phyloP scores from a whole-genome alignment of 495 filamentous ascomycete species.

The Xylaria flabelliformis region DNA sequence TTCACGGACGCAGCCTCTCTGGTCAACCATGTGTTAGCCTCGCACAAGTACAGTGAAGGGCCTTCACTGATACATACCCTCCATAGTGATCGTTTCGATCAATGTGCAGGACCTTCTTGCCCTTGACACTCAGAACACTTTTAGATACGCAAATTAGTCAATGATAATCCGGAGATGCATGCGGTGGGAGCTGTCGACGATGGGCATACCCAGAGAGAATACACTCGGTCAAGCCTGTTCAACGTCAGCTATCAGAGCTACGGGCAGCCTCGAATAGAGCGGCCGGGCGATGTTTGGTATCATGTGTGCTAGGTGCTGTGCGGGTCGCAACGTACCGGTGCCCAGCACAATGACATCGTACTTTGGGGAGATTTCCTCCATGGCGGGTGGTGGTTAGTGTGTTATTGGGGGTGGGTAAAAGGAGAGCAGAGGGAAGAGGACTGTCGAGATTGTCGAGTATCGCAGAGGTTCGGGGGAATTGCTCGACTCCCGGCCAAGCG shows the following conservation, averaged over 20 bases:
- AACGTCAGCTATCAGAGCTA: constrained; percentile 19
- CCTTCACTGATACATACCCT: constrained; percentile 67
- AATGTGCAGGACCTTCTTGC: constrained; percentile 98
- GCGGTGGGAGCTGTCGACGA: constrained; percentile 23
- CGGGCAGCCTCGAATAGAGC: too few relatives aligned
- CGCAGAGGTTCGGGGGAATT: background rate
- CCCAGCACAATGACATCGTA: constrained; percentile 99
- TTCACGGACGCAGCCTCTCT: constrained; percentile 95
- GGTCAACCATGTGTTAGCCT: constrained; percentile 40
- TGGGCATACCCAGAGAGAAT: constrained; percentile 87
- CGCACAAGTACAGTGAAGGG: constrained; percentile 13
- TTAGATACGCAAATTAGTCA: constrained; percentile 26
- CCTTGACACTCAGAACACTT: constrained; percentile 96
- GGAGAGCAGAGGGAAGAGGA: constrained; percentile 14
- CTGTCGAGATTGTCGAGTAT: constrained; percentile 17
- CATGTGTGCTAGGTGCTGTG: constrained; percentile 36
- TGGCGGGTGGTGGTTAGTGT: constrained; percentile 48
- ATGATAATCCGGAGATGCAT: constrained; percentile 4
- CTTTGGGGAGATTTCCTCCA: constrained; percentile 96
- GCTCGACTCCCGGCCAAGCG: constrained; percentile 12
- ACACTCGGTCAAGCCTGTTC: constrained; percentile 91
- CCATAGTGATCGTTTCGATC: constrained; percentile 99
- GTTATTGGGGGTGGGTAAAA: constrained; percentile 2
- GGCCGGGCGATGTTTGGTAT: constrained; percentile 2
- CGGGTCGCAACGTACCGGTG: constrained; percentile 71